Evolutionary conservation across 1,284 basidiomycete species (phyloP).

Genomic region (Golubevia pallescens): DNA sequence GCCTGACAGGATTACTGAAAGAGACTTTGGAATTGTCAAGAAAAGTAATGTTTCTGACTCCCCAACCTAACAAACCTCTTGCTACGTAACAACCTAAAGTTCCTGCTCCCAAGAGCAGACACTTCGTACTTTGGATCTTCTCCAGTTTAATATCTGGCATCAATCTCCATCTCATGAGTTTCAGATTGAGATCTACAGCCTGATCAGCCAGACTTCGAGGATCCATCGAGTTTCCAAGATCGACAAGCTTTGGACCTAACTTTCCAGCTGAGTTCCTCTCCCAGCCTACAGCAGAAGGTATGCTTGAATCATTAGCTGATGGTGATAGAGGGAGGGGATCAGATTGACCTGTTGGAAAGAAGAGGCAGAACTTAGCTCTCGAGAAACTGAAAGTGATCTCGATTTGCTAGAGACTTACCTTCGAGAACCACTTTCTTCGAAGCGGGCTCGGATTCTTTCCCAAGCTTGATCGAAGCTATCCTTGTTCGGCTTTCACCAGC

Average conservation of each 20-base stretch:
- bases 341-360: slow-evolving; percentile 1
- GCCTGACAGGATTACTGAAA: slow-evolving; percentile 94
- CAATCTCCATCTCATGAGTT: slow-evolving; percentile 97
- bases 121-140: slow-evolving; percentile 78
- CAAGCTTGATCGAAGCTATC: slow-evolving; percentile 7
- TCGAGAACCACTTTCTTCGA: slow-evolving; percentile 5
- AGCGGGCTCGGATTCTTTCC: not conserved
- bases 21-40: slow-evolving; percentile 89
- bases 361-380: not conserved
- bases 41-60: slow-evolving; percentile 88
- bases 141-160: slow-evolving; percentile 87
- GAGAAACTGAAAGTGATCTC: not conserved
- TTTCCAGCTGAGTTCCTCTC: slow-evolving; percentile 87
- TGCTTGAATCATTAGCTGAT: slow-evolving; percentile 12
- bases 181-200: slow-evolving; percentile 94
- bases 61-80: slow-evolving; percentile 70
- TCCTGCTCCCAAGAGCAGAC: slow-evolving; percentile 88
- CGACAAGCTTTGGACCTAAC: slow-evolving; percentile 83
- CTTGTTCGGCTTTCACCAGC: not conserved
- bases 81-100: slow-evolving; percentile 97
- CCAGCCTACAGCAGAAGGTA: slow-evolving; percentile 84
- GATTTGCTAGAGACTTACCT: not conserved
- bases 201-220: slow-evolving; percentile 87
- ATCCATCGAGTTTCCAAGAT: slow-evolving; percentile 95
- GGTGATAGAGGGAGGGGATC: slow-evolving; percentile 11